A percentile compares a stretch with the other conserved stretches of the same genome.
Conservation (phyloP, 257 asterid species). For the Forsythia viridissima region DNA sequence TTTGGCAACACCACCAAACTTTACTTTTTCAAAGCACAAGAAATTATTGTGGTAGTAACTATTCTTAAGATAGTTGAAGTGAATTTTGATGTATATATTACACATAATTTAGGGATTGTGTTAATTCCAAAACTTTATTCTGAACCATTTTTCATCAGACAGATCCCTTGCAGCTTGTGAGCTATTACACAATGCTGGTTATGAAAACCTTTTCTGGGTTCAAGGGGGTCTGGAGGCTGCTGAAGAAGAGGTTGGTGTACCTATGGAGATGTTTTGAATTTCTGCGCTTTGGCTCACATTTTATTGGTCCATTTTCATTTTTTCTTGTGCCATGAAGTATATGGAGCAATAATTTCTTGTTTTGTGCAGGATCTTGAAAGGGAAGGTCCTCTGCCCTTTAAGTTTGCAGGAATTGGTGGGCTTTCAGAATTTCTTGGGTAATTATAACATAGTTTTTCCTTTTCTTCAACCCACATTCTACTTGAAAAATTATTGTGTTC, state of each 20-base stretch:
- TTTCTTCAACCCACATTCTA: background rate
- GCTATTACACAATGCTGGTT: slow-evolving; percentile 72
- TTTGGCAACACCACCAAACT: background rate
- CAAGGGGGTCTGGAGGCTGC: slow-evolving; percentile 96
- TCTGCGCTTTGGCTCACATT: background rate
- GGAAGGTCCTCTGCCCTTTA: slow-evolving; percentile 89
- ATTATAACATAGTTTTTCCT: slow-evolving; percentile 15
- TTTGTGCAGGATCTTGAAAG: slow-evolving; percentile 79
- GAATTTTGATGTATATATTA: background rate
- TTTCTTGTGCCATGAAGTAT: slow-evolving; percentile 9
- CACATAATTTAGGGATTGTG: background rate
- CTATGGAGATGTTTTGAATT: background rate
- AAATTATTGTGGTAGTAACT: background rate
- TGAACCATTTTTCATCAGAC: slow-evolving; percentile 49
- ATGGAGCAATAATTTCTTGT: slow-evolving; percentile 9
- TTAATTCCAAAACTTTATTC: slow-evolving; percentile 11
- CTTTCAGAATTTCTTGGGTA: slow-evolving; percentile 96
- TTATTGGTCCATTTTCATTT: background rate
- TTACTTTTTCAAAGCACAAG: background rate
- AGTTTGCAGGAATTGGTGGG: slow-evolving; percentile 98
- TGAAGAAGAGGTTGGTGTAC: slow-evolving; percentile 70
- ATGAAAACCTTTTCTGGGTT: slow-evolving; percentile 81
- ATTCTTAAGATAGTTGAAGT: background rate
- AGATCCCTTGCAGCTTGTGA: slow-evolving; percentile 99
- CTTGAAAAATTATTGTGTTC: background rate